phyloP scores from a whole-genome alignment of 2,329 filamentous ascomycete species.

The Lomentospora prolificans region DNA sequence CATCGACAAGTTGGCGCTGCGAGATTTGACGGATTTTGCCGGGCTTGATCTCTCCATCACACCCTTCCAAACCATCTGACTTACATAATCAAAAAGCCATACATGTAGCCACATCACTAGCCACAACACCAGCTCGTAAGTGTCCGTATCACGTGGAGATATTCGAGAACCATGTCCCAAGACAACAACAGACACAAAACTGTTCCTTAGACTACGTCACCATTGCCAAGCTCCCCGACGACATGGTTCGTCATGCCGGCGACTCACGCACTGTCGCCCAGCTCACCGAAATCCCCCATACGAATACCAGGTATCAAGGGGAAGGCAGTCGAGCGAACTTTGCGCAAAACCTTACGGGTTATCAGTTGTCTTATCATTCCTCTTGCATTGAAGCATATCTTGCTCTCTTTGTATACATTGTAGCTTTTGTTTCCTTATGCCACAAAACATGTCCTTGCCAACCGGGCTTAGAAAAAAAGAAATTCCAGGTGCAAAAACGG shows the following conservation, averaged over 20 bases:
- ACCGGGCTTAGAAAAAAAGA: conserved; percentile 4
- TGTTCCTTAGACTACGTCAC: no score
- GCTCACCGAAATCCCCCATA: no score
- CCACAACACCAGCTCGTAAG: not conserved
- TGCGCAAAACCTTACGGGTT: not conserved
- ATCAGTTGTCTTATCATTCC: not conserved
- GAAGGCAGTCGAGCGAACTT: no score
- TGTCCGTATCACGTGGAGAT: not conserved
- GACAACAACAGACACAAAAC: no score
- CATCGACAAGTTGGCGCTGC: conserved; percentile 3
- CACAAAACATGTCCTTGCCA: conserved; percentile 1
- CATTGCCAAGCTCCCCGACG: no score
- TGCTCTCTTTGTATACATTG: conserved; percentile 4
- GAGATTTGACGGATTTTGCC: conserved; percentile 6
- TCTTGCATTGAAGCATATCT: conserved; percentile 7
- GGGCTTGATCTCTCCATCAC: no score
- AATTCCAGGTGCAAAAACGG: conserved; percentile 3
- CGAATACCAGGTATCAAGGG: no score
- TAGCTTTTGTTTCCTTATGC: conserved; percentile 2
- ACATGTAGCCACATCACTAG: not conserved
- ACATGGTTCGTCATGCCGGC: not conserved
- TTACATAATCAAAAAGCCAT: not conserved
- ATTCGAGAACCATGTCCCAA: not conserved
- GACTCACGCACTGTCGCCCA: no score
- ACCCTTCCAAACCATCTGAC: no score